A percentile compares a stretch with the other conserved stretches of the same genome.
phyloP scores from a whole-genome alignment of 2,329 filamentous ascomycete species.

The Grosmannia huntii region DNA sequence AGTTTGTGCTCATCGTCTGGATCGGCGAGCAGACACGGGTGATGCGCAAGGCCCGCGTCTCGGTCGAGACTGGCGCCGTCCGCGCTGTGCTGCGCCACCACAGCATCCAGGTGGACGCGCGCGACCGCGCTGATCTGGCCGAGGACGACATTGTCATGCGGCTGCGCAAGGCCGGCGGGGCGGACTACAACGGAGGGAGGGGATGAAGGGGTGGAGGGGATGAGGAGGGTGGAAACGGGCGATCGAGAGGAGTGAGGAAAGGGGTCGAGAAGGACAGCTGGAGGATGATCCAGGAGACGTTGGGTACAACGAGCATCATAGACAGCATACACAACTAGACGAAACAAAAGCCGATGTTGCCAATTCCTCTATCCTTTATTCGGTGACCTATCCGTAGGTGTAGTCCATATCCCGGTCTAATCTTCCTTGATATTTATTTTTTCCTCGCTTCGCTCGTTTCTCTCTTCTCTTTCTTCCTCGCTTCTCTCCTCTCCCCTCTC shows the following conservation, averaged over 20 bases:
- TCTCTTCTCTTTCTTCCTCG: too few species aligned
- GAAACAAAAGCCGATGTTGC: not conserved
- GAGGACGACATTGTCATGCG: constrained; percentile 47
- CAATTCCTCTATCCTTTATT: not conserved
- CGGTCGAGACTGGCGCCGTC: constrained; percentile 53
- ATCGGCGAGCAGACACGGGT: constrained; percentile 52
- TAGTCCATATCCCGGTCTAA: too few species aligned
- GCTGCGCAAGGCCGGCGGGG: constrained; percentile 53
- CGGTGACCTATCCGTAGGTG: too few species aligned
- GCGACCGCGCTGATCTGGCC: constrained; percentile 45
- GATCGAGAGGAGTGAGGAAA: not conserved
- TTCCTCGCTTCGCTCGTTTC: too few species aligned
- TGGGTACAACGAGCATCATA: too few species aligned
- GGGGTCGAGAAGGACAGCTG: not conserved
- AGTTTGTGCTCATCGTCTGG: constrained; percentile 57
- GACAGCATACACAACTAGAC: not conserved
- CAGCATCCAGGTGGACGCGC: constrained; percentile 50
- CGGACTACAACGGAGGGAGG: constrained; percentile 57
- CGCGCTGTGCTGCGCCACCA: constrained; percentile 52
- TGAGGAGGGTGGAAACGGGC: not conserved
- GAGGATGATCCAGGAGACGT: too few species aligned
- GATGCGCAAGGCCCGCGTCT: constrained; percentile 58
- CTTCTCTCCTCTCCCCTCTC: too few species aligned
- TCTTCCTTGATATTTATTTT: too few species aligned
- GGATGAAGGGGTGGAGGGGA: constrained; percentile 23